A percentile compares a stretch with the other conserved stretches of the same genome.
These are phyloP conservation scores for Senecio squalidus DNA, from an alignment of 140 eudicot genomes.

Conservation along the genomic window DNA sequence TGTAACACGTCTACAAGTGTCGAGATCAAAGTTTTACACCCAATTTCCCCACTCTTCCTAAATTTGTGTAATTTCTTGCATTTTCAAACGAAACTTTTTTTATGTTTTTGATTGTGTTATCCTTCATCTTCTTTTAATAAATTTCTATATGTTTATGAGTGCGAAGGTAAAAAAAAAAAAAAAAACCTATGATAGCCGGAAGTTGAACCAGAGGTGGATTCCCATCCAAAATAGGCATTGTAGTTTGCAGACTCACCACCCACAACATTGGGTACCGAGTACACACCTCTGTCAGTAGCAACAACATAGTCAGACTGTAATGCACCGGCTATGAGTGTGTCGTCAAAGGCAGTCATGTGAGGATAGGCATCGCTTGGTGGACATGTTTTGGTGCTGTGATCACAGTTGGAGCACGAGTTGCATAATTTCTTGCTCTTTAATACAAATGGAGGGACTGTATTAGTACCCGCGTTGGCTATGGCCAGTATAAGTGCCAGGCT, in stretches of 20 bases:
- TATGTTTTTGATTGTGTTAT: no score
- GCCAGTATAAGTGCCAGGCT: constrained; percentile 8
- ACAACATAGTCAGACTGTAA: constrained; percentile 60
- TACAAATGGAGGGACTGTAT: neutral
- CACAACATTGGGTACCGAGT: constrained; percentile 49
- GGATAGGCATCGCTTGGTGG: constrained; percentile 77
- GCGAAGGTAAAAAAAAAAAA: neutral
- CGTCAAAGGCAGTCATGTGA: constrained; percentile 66
- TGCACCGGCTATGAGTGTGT: constrained; percentile 52
- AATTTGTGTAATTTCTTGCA: no score
- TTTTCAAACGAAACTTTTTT: no score
- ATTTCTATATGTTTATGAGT: no score
- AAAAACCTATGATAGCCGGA: constrained; percentile 62
- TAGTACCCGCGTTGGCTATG: neutral
- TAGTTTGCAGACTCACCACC: constrained; percentile 37
- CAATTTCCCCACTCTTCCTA: no score
- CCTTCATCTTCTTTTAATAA: no score
- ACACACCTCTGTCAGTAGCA: constrained; percentile 57
- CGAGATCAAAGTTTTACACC: no score
- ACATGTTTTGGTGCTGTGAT: constrained; percentile 36
- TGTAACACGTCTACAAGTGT: no score
- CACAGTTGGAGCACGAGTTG: constrained; percentile 50
- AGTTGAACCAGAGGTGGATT: constrained; percentile 68
- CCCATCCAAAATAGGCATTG: constrained; percentile 63
- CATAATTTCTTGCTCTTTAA: constrained; percentile 47